Conservation (phyloP, 257 asterid species). For the Solanum pinnatisectum region DNA sequence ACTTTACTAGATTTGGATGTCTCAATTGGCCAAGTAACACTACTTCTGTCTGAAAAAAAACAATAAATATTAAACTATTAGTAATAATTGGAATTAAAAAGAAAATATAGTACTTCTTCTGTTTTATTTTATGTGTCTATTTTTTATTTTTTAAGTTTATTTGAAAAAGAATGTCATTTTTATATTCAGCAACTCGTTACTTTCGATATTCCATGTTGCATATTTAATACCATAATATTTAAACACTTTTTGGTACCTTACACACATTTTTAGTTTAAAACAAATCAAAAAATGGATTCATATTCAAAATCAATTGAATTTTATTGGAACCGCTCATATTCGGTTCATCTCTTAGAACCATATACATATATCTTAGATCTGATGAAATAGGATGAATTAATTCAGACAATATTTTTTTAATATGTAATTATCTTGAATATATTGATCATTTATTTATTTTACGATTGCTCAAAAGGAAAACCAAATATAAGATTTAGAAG, state of each 20-base stretch:
- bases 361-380: not conserved
- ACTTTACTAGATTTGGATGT: constrained; percentile 2
- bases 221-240: too few species aligned
- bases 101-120: not conserved
- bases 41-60: constrained; percentile 5
- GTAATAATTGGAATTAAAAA: not conserved
- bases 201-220: too few species aligned
- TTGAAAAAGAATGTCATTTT: too few species aligned
- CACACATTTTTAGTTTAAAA: too few species aligned
- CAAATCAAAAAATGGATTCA: not conserved
- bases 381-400: not conserved
- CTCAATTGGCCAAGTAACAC: constrained; percentile 5
- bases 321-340: too few species aligned
- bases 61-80: not conserved
- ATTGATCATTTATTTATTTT: too few species aligned
- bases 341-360: not conserved
- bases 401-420: too few species aligned
- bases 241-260: too few species aligned
- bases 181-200: too few species aligned
- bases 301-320: not conserved
- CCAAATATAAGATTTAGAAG: not conserved
- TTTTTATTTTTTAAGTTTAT: too few species aligned
- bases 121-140: not conserved
- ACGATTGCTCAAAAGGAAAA: too few species aligned
- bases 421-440: not conserved